A percentile compares a stretch with the other conserved stretches of the same genome.
These are phyloP conservation scores for Niebla homalea DNA, from an alignment of 495 filamentous ascomycete genomes.

Conservation along the genomic window DNA sequence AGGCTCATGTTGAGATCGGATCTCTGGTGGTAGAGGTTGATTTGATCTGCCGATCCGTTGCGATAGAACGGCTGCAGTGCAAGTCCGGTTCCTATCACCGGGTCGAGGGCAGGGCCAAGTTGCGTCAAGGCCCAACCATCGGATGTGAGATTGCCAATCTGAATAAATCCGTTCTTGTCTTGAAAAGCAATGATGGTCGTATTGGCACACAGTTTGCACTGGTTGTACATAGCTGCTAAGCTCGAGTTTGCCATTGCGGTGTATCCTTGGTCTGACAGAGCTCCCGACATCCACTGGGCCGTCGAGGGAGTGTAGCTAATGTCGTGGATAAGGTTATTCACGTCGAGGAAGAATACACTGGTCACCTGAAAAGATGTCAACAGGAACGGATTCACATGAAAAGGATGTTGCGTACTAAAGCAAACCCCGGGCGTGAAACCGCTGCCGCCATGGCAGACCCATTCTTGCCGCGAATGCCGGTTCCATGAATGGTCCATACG, in stretches of 20 bases:
- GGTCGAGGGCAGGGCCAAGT: constrained; percentile 10
- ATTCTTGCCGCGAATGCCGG: constrained; percentile 13
- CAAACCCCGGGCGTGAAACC: constrained; percentile 12
- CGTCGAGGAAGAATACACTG: constrained; percentile 17
- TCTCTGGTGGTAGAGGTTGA: constrained; percentile 17
- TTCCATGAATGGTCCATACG: constrained; percentile 8
- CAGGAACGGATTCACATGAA: background rate
- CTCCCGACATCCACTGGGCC: constrained; percentile 8
- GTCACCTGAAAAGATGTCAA: constrained; percentile 9
- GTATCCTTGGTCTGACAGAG: constrained; percentile 10
- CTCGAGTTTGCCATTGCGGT: constrained; percentile 12
- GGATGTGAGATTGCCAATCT: constrained; percentile 16
- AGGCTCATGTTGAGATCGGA: constrained; percentile 8
- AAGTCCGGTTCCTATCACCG: constrained; percentile 12
- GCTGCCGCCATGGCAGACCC: constrained; percentile 18
- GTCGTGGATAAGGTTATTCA: constrained; percentile 16
- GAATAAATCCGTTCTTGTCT: constrained; percentile 15
- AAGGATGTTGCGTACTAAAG: constrained; percentile 5
- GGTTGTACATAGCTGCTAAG: constrained; percentile 17
- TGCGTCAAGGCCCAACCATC: constrained; percentile 15
- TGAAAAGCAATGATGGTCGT: constrained; percentile 16
- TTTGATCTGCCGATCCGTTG: constrained; percentile 2
- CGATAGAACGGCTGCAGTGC: constrained; percentile 14
- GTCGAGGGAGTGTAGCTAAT: constrained; percentile 9
- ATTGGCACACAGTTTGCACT: constrained; percentile 14